These are phyloP conservation scores for Phyllosticta paracitricarpa DNA, from an alignment of 2,329 filamentous ascomycete species.

Conservation along the genomic window DNA sequence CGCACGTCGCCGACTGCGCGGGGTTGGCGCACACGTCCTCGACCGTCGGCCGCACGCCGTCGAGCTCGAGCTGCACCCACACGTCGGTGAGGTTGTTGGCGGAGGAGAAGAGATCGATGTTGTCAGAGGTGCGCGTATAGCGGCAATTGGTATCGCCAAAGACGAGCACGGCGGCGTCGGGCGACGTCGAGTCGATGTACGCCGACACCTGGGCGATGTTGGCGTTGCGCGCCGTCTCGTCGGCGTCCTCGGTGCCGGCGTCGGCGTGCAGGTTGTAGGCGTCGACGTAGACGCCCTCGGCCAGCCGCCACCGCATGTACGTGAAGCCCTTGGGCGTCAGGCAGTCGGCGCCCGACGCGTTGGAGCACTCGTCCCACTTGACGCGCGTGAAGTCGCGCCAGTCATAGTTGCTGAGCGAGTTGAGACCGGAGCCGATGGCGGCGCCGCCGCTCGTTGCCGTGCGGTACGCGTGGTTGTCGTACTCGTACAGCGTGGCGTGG, in stretches of 20 bases:
- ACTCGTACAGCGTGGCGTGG: conserved; percentile 52
- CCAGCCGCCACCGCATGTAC: conserved; percentile 49
- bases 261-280: conserved; percentile 59
- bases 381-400: conserved; percentile 47
- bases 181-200: conserved; percentile 47
- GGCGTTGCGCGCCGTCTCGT: conserved; percentile 46
- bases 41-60: conserved; percentile 15
- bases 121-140: conserved; percentile 49
- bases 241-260: conserved; percentile 46
- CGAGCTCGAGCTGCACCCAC: conserved; percentile 46
- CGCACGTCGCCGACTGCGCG: conserved; percentile 44
- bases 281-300: conserved; percentile 48
- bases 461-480: conserved; percentile 49
- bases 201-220: conserved; percentile 51
- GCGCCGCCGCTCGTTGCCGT: conserved; percentile 57
- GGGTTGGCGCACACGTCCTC: conserved; percentile 48
- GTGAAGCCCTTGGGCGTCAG: conserved; percentile 62
- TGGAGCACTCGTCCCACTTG: conserved; percentile 51
- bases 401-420: conserved; percentile 50
- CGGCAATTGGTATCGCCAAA: conserved; percentile 57
- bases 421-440: conserved; percentile 53
- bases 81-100: conserved; percentile 46
- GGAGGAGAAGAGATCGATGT: conserved; percentile 40
- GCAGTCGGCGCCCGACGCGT: conserved; percentile 47
- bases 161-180: conserved; percentile 52